Base-by-base conservation (phyloP, 345 rosid species). In the Pugionium cornutum region DNA sequence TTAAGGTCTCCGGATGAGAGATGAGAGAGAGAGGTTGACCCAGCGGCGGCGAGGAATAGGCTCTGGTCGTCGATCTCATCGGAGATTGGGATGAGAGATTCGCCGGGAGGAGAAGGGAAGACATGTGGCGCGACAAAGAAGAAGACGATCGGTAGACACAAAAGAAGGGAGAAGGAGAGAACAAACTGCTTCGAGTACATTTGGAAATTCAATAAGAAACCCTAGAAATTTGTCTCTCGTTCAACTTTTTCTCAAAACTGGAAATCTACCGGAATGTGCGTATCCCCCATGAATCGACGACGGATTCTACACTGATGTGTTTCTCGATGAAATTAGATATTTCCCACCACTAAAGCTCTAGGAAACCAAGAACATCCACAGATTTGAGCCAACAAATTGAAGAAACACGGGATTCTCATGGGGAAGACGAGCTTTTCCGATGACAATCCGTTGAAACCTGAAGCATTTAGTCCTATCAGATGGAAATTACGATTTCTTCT, bases 261-360 rank as follows among this genome's bases (percentile, higher is more conserved):
- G 43, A 50, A 69, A 61, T 53, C 54, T 61, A 69, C 47, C 47
- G 54, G 32, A 69, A 72, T 71, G 70, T 63, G 37, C 6, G 4
- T 18, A 7, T 43, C 11, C 46, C 2, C 48, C 76, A 57, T 64
- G 40, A 45, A 60, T 8, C 6, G 5, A 43, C 26, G 46, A 18
- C 18, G 18, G 49, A 36, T 18, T 31, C 27, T 30, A 10, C 4
- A 56, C 31, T 37, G 0, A 1, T 0, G 31, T 33, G 7, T 11
- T 30, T 25, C 1, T 72, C 1, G 68, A 35, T 11, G 5, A 45
- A 62, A 53, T 62, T 56, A 70, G 34, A 28, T 9, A 29, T 56
- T 54, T 18, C 32, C 40, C 53, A 51, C 36, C 50, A 32, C 28
- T n/a, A 18, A 26, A 49, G 42, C 66, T 50, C 52, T 50, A 6